These are phyloP conservation scores for Cucurbita moschata DNA, from an alignment of 306 rosid species.

Conservation along the genomic window DNA sequence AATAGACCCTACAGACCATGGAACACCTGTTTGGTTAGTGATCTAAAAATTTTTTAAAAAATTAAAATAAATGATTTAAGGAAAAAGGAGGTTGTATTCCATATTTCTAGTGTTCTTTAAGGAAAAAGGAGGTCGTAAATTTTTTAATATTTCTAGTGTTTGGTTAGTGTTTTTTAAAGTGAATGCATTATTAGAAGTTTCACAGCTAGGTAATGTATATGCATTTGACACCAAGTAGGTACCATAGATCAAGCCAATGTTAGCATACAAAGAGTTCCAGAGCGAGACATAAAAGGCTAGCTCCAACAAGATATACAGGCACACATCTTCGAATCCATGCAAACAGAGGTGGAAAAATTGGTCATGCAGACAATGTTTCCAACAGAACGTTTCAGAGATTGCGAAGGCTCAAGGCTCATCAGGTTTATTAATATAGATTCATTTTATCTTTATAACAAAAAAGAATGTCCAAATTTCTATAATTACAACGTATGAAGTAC, in stretches of 20 bases:
- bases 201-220: not conserved
- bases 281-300: not conserved
- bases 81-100: not conserved
- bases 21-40: not conserved
- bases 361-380: not conserved
- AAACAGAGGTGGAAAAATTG: not conserved
- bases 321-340: not conserved
- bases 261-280: not conserved
- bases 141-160: not conserved
- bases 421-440: not conserved
- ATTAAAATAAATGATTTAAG: not conserved
- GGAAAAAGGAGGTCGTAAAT: no score
- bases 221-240: not conserved
- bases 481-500: slow-evolving; percentile 23
- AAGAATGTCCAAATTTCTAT: not conserved
- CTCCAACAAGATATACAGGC: not conserved
- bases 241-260: not conserved
- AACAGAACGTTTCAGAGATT: not conserved
- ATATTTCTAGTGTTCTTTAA: not conserved
- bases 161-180: not conserved
- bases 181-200: not conserved
- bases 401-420: not conserved
- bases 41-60: no score
- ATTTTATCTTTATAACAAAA: not conserved
- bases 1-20: not conserved